These are phyloP conservation scores for Puccinia coronata DNA, from an alignment of 1,284 basidiomycete species.

Conservation along the genomic window DNA sequence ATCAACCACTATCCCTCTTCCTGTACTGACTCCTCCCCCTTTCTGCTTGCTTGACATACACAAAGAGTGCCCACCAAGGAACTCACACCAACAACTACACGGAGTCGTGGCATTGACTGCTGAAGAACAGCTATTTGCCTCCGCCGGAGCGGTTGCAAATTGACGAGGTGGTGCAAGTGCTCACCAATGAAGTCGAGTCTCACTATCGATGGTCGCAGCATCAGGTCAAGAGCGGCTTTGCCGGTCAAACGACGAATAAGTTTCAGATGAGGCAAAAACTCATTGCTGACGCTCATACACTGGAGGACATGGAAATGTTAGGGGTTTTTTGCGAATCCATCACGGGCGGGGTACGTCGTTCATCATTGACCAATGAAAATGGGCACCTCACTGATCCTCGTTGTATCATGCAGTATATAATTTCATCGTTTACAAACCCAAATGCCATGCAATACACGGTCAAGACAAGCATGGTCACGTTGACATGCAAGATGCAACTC, in stretches of 20 bases:
- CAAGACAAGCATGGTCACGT: too few species aligned
- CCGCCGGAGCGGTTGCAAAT: not conserved
- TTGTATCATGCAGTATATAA: too few species aligned
- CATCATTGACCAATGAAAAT: too few species aligned
- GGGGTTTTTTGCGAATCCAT: too few species aligned
- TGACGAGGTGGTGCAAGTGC: not conserved
- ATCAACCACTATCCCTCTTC: not conserved
- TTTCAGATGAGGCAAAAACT: too few species aligned
- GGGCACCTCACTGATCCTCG: too few species aligned
- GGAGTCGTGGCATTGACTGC: not conserved
- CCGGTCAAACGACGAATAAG: not conserved
- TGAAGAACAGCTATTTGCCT: not conserved
- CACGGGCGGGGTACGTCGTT: too few species aligned
- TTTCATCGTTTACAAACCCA: too few species aligned
- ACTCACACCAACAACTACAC: conserved; percentile 9
- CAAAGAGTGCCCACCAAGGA: not conserved
- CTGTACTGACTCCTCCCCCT: not conserved
- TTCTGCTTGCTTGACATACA: not conserved
- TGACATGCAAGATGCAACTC: too few species aligned
- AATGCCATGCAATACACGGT: too few species aligned
- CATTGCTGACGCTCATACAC: too few species aligned
- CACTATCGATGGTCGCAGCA: not conserved
- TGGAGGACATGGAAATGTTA: too few species aligned
- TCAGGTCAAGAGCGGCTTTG: not conserved
- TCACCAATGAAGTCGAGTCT: not conserved